These are phyloP conservation scores for Populus hybrid DNA, from an alignment of 441 rosid species.

Conservation along the genomic window DNA sequence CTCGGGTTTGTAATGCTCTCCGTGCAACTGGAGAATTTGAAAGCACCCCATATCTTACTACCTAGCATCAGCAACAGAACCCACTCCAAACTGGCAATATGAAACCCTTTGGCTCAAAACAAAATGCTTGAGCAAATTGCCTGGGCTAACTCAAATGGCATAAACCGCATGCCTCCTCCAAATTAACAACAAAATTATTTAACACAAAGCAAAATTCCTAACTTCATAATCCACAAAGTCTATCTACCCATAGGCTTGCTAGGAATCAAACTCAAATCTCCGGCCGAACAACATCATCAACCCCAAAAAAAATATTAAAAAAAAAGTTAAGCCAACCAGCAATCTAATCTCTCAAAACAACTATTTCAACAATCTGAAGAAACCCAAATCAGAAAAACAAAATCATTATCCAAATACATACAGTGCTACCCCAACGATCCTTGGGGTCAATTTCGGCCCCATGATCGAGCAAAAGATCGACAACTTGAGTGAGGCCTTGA, in stretches of 20 bases:
- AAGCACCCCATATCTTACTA: no score
- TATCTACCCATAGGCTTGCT: neutral
- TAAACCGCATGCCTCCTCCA: no score
- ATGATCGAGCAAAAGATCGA: conserved; percentile 50
- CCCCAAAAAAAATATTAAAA: neutral
- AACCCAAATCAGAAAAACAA: neutral
- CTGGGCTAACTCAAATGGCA: no score
- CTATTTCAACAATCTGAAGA: neutral
- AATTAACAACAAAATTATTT: no score
- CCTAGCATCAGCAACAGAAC: no score
- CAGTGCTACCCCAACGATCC: conserved; percentile 98
- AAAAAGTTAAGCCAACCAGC: neutral
- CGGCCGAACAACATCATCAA: neutral
- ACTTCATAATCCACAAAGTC: no score
- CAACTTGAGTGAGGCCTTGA: conserved; percentile 65
- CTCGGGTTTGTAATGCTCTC: no score
- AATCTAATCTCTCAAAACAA: neutral
- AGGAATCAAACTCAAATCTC: neutral
- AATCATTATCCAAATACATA: conserved; percentile 27
- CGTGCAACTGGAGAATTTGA: no score
- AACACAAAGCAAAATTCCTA: no score
- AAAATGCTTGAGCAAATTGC: no score
- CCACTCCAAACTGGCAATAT: no score
- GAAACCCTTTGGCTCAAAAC: no score
- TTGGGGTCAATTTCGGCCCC: conserved; percentile 62